phyloP scores from a whole-genome alignment of 2,329 filamentous ascomycete species.

The Cyphellophora europaea region DNA sequence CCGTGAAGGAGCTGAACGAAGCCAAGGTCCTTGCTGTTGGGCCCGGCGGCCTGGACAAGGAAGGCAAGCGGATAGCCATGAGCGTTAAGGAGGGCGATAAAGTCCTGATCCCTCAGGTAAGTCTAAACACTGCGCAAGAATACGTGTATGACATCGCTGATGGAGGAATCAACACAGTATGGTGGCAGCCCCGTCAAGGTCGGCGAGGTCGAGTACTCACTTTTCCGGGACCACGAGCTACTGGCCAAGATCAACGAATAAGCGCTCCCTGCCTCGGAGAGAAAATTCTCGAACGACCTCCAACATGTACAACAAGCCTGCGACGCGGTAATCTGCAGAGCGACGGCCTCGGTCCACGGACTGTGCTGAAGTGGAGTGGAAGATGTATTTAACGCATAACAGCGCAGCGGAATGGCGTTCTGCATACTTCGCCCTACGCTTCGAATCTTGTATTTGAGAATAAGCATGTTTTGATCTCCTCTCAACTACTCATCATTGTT shows the following conservation, averaged over 20 bases:
- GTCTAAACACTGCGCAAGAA: slow-evolving; percentile 20
- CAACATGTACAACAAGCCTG: background rate
- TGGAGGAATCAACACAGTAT: slow-evolving; percentile 47
- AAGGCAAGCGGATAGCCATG: slow-evolving; percentile 79
- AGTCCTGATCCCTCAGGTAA: slow-evolving; percentile 89
- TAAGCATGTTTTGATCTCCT: slow-evolving; percentile 1
- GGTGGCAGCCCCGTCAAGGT: slow-evolving; percentile 95
- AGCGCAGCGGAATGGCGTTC: background rate
- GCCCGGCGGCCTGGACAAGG: slow-evolving; percentile 76
- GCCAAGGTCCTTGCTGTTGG: slow-evolving; percentile 93
- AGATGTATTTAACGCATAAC: background rate
- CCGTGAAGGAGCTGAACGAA: slow-evolving; percentile 97
- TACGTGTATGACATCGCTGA: background rate
- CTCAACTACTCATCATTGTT: no score
- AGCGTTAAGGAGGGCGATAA: slow-evolving; percentile 77
- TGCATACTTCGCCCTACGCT: background rate
- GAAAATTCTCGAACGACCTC: background rate
- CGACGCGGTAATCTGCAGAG: background rate
- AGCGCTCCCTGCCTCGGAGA: slow-evolving; percentile 16
- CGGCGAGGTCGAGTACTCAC: slow-evolving; percentile 88
- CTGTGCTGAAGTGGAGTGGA: background rate
- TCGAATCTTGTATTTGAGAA: background rate
- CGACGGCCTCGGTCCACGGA: background rate
- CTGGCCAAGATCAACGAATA: slow-evolving; percentile 99
- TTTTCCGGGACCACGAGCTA: slow-evolving; percentile 88